Percentiles rank a stretch among this genome's conserved stretches.
phyloP scores from a whole-genome alignment of 331 rosid genomes.

The Quercus lobata region DNA sequence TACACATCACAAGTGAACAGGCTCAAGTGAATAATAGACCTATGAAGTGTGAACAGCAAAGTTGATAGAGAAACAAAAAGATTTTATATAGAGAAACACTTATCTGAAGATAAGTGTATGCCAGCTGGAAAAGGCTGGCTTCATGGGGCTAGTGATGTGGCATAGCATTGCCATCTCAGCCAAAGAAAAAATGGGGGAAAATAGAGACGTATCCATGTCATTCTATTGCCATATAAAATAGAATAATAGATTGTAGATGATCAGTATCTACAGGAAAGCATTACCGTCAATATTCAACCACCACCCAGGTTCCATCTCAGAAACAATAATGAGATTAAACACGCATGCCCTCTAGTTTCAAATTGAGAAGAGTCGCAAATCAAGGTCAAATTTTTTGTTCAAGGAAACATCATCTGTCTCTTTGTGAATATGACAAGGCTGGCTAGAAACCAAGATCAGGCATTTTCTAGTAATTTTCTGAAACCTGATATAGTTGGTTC shows the following conservation, averaged over 20 bases:
- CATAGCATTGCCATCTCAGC: slow-evolving; percentile 1
- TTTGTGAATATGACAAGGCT: background rate
- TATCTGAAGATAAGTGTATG: slow-evolving; percentile 16
- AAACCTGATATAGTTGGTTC: background rate
- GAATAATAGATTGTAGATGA: background rate
- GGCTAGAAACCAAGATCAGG: background rate
- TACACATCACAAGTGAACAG: background rate
- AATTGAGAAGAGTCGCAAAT: background rate
- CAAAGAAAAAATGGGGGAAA: background rate
- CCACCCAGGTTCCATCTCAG: background rate
- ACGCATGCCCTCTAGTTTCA: background rate
- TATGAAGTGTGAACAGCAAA: background rate
- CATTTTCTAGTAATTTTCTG: background rate
- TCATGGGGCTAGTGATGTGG: background rate
- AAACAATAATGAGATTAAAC: background rate
- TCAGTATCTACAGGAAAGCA: background rate
- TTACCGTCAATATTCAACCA: background rate
- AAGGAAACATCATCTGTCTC: background rate
- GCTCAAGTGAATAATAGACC: background rate
- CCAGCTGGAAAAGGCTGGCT: slow-evolving; percentile 19
- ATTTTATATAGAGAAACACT: background rate
- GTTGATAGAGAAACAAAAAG: background rate
- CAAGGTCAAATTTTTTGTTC: background rate
- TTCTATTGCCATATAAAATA: background rate
- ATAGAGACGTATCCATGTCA: background rate